Evolutionary conservation across 163 green algal genomes (phyloP).

Genomic region (Scenedesmus sp.): DNA sequence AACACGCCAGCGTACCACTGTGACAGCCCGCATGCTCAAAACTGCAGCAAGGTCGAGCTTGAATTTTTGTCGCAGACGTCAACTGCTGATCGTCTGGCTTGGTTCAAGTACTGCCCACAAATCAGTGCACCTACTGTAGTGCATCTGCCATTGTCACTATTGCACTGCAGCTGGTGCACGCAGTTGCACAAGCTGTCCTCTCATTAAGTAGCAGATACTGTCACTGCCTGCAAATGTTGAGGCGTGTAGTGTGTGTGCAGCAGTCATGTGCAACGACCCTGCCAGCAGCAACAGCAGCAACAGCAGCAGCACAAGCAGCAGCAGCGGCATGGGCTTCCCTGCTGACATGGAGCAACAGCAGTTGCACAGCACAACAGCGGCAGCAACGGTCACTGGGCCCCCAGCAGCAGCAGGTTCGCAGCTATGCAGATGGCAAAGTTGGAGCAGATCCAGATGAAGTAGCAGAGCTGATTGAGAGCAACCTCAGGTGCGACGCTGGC

Average conservation of each 20-base stretch:
- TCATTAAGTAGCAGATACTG: neutral
- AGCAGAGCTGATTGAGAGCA: conserved; percentile 64
- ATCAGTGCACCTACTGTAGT: neutral
- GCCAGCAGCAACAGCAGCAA: neutral
- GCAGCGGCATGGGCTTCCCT: neutral
- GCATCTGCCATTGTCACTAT: neutral
- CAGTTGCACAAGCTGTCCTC: neutral
- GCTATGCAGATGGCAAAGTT: conserved; percentile 61
- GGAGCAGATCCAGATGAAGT: conserved; percentile 61
- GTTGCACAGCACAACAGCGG: neutral
- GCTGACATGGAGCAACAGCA: neutral
- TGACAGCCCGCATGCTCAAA: neutral
- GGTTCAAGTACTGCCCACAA: neutral
- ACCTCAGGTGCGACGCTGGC: conserved; percentile 12
- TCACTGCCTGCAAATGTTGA: neutral
- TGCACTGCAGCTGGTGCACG: neutral
- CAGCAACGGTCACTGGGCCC: neutral
- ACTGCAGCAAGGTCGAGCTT: neutral
- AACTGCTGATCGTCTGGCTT: neutral
- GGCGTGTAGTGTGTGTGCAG: neutral
- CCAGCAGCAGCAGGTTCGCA: neutral
- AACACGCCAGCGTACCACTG: neutral
- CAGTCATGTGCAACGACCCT: neutral
- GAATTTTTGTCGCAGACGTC: neutral
- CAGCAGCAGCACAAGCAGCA: neutral